Evolutionary conservation across 805 yeast genomes (phyloP), one percentile per base, ranked within the genome.

Genomic region (Zygoascus biomembranicola): DNA sequence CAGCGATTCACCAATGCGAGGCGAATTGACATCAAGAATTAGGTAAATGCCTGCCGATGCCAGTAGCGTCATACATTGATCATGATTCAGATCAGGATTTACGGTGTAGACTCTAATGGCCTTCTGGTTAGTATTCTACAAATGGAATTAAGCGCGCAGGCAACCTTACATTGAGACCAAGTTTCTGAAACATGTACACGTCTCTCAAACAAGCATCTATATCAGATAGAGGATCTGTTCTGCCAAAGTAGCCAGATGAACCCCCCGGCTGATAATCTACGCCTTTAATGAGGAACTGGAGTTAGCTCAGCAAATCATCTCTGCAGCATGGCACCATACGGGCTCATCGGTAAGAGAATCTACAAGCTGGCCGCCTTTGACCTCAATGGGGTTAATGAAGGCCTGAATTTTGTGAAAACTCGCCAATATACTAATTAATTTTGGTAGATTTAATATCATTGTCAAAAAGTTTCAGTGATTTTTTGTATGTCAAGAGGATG

Each of bases 231-330:
- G 97, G 96, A 65, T 92, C 98, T 49, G 65, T 47, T 55, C 59
- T 46, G 56, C 72, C 23, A 82, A 82, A 0, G 51, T 64, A 66
- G 1, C 83, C 90, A 0, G 96, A 83, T 0, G 96, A 84, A 0
- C 97, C 98, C 9, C 97, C 97, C 0, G 97, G 97, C 64, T 92
- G 97, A 65, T 90, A 90, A 67, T 92, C 98, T 1, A 92, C 86
- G 18, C 98, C 98, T 67, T 80, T 84, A 39, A 90, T 77, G 61
- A 76, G 83, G 64, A 92, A 90, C 81, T 82, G 50, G 13, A 52
- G 47, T 52, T 20, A 41, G 35, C 43, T 10, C 31, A 16, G 32
- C 32, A 44, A 26, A 31, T n/a, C 11, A 5, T 14, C 10, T 23
- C 26, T 5, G 6, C 20, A 13, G 13, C 18, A 19, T 9, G 39